Conservation (phyloP, 352 stramenopile genomes). For the Globisporangium yorkense region DNA sequence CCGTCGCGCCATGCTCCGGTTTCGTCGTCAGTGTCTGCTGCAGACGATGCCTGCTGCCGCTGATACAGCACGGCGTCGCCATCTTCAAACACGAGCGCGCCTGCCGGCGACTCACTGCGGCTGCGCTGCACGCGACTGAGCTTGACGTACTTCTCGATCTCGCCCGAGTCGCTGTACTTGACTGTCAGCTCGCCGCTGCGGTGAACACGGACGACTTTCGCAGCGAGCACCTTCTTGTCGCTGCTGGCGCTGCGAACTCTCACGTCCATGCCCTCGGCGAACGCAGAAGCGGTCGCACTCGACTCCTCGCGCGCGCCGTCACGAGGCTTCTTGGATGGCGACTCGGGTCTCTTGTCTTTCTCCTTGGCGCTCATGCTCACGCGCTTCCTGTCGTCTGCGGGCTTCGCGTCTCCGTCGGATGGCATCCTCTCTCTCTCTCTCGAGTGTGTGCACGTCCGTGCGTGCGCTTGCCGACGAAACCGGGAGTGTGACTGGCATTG, state of each 20-base stretch:
- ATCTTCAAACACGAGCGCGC: conserved; percentile 6
- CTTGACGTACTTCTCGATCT: conserved; percentile 33
- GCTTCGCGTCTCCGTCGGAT: conserved; percentile 8
- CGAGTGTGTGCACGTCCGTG: not conserved
- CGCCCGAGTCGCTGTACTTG: conserved; percentile 24
- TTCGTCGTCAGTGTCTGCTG: conserved; percentile 7
- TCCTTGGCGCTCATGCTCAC: conserved; percentile 4
- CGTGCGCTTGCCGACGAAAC: not conserved
- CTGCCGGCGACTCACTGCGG: not conserved
- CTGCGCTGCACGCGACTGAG: conserved; percentile 3
- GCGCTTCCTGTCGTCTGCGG: not conserved
- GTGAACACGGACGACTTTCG: conserved; percentile 28
- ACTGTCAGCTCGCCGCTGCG: conserved; percentile 30
- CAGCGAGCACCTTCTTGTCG: conserved; percentile 7
- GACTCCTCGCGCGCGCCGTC: not conserved
- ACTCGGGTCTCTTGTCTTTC: conserved; percentile 3
- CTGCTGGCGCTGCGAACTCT: conserved; percentile 9
- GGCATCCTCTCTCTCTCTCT: conserved; percentile 4
- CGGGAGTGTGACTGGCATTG: too few species aligned
- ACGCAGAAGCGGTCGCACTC: not conserved
- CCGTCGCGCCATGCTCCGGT: conserved; percentile 20
- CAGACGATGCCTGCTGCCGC: not conserved
- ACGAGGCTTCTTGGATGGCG: not conserved
- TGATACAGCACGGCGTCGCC: conserved; percentile 21
- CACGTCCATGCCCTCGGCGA: conserved; percentile 8